A percentile compares a stretch with the other conserved stretches of the same genome.
These are phyloP conservation scores for Teunomyces cretensis DNA, from an alignment of 805 yeast species.

Conservation along the genomic window DNA sequence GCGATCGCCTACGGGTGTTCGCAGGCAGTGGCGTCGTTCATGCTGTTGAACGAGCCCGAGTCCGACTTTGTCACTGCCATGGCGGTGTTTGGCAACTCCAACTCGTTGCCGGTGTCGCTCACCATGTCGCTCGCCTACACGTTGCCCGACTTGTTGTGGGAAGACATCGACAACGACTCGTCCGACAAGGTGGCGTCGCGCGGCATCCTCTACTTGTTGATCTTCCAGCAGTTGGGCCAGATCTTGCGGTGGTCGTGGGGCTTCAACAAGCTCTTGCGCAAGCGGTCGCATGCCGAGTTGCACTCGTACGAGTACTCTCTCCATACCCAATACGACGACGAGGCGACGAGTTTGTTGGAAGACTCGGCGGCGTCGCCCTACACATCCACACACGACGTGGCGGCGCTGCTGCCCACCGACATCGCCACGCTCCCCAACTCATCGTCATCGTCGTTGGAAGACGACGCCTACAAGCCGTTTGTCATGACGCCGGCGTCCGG, in stretches of 20 bases:
- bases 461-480: neutral
- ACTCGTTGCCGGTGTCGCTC: conserved; percentile 90
- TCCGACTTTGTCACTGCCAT: conserved; percentile 91
- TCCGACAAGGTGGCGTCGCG: conserved; percentile 73
- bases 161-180: conserved; percentile 62
- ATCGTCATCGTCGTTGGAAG: neutral
- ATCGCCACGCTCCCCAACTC: neutral
- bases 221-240: conserved; percentile 83
- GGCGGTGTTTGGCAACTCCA: conserved; percentile 96
- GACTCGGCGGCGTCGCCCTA: no score
- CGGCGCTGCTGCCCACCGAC: neutral
- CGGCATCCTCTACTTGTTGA: conserved; percentile 70
- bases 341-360: conserved; percentile 11
- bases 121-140: conserved; percentile 77
- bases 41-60: conserved; percentile 70
- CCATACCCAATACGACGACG: conserved; percentile 2
- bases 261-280: conserved; percentile 64
- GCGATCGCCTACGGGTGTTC: conserved; percentile 70
- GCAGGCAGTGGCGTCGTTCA: conserved; percentile 46
- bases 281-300: conserved; percentile 42
- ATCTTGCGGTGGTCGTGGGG: conserved; percentile 89
- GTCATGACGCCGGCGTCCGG: neutral
- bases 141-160: conserved; percentile 75
- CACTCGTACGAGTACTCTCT: conserved; percentile 17
- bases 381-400: no score